Base-by-base conservation (phyloP, 2,329 filamentous ascomycete species). In the Tolypocladium endophyticum region DNA sequence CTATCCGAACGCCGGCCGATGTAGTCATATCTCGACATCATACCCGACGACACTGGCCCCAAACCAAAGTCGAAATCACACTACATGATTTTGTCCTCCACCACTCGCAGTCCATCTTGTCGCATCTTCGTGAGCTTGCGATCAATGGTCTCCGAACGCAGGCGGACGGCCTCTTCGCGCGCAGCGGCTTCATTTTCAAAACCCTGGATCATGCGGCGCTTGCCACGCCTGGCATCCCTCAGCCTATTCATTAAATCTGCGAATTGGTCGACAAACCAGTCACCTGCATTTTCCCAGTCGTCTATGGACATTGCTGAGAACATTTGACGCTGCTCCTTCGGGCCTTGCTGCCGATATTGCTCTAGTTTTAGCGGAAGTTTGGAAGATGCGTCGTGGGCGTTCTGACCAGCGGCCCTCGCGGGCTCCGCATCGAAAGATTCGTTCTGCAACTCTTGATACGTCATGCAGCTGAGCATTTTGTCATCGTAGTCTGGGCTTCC, bases 341-440 rank as follows among this genome's bases (percentile, higher is more conserved):
- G 76, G 11, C 73, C 72, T 59, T 79, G 74, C 58, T 70, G 72
- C 61, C 78, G 77, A 67, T 77, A 81, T 64, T 83, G 77, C 50
- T 76, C 70, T 16, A 86, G 73, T 61, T 79, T 81, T 12, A 79
- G 74, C 9, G 76, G 71, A 6, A 84, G 68, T 35, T 76, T 76
- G 41, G 74, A 74, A 60, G 71, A 61, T 65, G 69, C 62, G 67
- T 73, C 62, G 65, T 72, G 59, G 66, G 71, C 63, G 61, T 71
- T 69, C 69, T 70, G 72, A 55, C 65, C 68, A 58, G 75, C 71
- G n/a, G 74, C 74, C 58, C 77, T 76, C 55, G 80, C 74, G 3
- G 82, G 82, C 62, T 85, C 82, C 61, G 79, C 78, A 66, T 86
- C 83, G 62, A 86, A 86, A 0, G 77, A 74, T 64, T 86, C 79